Conservation (phyloP, 495 filamentous ascomycete species). For the Penicillium egyptiacum region DNA sequence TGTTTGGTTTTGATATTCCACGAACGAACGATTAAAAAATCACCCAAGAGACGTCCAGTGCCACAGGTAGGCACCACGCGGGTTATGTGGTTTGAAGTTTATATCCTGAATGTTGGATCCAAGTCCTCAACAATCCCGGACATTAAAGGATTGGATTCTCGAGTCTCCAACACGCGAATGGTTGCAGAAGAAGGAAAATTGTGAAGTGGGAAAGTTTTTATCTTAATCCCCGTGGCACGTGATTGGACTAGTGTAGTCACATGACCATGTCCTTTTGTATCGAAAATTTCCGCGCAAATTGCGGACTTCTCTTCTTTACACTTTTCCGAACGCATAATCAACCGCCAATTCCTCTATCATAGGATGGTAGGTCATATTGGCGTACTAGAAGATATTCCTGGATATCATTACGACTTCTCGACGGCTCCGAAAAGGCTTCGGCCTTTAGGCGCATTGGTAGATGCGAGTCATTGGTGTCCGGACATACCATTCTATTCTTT, state of each 20-base stretch:
- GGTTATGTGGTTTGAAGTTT: conserved; percentile 41
- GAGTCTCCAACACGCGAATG: background rate
- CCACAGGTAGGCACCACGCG: conserved; percentile 45
- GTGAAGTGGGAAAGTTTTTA: conserved; percentile 3
- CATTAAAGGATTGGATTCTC: conserved; percentile 12
- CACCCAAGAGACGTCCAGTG: conserved; percentile 42
- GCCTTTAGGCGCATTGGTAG: conserved; percentile 37
- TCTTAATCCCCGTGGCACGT: background rate
- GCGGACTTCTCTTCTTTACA: conserved; percentile 39
- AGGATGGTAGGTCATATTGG: conserved; percentile 57
- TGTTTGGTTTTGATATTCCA: conserved; percentile 56
- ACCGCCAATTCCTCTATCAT: conserved; percentile 49
- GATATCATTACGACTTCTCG: conserved; percentile 35
- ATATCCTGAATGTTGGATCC: background rate
- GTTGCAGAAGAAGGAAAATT: background rate
- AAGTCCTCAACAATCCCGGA: conserved; percentile 6
- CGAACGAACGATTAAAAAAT: conserved; percentile 52
- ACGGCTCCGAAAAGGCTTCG: conserved; percentile 31
- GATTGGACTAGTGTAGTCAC: conserved; percentile 15
- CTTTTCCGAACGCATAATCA: conserved; percentile 57
- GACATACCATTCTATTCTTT: conserved; percentile 28
- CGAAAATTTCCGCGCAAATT: conserved; percentile 18
- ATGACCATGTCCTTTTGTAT: conserved; percentile 22
- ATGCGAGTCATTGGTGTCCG: conserved; percentile 43
- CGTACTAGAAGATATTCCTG: conserved; percentile 45